Base-by-base conservation (phyloP, 129 eudicot species). In the Scalesia atractyloides region DNA sequence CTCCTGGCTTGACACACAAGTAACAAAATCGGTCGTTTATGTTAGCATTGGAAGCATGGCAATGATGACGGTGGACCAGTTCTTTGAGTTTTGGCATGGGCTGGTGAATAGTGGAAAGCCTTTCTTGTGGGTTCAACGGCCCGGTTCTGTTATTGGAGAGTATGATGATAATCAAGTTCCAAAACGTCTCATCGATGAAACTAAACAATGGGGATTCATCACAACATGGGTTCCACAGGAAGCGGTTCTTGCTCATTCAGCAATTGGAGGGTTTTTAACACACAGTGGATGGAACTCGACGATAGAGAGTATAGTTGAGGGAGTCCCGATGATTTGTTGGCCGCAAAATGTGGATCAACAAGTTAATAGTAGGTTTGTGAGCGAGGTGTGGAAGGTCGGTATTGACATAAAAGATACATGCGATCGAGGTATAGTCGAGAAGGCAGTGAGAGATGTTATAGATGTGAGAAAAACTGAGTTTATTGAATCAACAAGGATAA, bases 211-310 rank as follows among this genome's bases (percentile, higher is more conserved):
- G 0, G 76, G 76, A 4, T 72, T 14, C 14, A 72, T 72, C 17
- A 64, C 64, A 8, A 64, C 64, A 0, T 72, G 76, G 76, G 76
- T 64, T 1, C 76, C 76, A 26, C 76, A 72, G 59, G 76, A 72
- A 16, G 30, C 37, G 5, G 76, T 72, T n/a, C 66, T 72, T 5
- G 68, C 56, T 53, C 76, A 72, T 19, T 5, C 11, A 9, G 76
- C 76, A 1, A 33, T 72, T 24, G 76, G 76, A 1, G 76, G 58
- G 15, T 72, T 72, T 59, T 47, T 72, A 4, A 72, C 76, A 17
- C 76, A 72, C 46, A 59, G 68, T 4, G 76, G 76, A 11, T 72
- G 76, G 76, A 72, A 72, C 68, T 72, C 76, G 48, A 72, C 68
- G 0, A n/a, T 72, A 2, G 76, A 72, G 33, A 72, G 76, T 59